A percentile compares a stretch with the other conserved stretches of the same genome.
Conservation (phyloP, 495 filamentous ascomycete species). For the Immersiella caudata region DNA sequence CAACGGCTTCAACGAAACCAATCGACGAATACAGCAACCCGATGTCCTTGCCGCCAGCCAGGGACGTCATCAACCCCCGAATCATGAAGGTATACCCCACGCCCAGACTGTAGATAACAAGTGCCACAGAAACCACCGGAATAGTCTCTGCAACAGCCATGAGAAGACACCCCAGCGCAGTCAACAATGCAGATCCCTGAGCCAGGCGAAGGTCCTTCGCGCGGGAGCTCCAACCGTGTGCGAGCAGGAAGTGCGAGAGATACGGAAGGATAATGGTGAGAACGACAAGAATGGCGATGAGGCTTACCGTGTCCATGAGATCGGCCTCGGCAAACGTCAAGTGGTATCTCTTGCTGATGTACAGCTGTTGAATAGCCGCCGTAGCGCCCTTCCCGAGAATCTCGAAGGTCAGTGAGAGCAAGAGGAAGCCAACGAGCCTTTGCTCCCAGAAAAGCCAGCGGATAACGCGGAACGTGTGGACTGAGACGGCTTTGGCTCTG, state of each 20-base stretch:
- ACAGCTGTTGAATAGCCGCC: background rate
- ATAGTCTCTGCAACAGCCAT: background rate
- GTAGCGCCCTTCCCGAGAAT: background rate
- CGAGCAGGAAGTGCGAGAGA: background rate
- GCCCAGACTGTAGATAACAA: background rate
- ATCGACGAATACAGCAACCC: conserved; percentile 10
- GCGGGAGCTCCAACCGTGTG: background rate
- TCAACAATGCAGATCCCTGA: background rate
- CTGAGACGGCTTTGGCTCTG: background rate
- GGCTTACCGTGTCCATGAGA: background rate
- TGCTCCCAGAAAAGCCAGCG: conserved; percentile 19
- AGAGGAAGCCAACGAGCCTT: conserved; percentile 11
- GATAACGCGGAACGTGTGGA: background rate
- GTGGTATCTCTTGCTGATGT: conserved; percentile 16
- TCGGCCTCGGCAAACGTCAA: conserved; percentile 9
- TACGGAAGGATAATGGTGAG: background rate
- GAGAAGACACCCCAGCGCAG: background rate
- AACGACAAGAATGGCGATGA: background rate
- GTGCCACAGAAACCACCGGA: background rate
- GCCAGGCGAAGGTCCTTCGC: conserved; percentile 8
- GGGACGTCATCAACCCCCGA: conserved; percentile 12
- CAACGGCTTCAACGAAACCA: background rate
- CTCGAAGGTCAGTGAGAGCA: background rate
- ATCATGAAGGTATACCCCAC: conserved; percentile 5
- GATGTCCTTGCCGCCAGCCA: conserved; percentile 8